Evolutionary conservation across 257 asterid genomes (phyloP).

Genomic region (Vinca minor): DNA sequence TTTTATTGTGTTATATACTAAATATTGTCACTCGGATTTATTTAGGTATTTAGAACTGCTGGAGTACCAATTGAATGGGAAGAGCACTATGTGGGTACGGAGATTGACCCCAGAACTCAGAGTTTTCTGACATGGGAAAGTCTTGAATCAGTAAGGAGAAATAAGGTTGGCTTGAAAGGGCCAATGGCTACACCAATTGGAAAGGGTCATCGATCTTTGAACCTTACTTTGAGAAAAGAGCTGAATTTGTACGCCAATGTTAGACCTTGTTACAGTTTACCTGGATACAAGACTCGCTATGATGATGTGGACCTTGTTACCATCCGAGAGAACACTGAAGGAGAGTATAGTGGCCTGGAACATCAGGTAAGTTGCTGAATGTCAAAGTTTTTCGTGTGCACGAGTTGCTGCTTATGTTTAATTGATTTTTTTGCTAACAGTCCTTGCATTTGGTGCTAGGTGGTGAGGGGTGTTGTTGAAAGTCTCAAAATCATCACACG

Average conservation of each 20-base stretch:
- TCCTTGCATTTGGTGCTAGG: slow-evolving; percentile 38
- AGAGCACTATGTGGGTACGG: slow-evolving; percentile 80
- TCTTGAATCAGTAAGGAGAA: slow-evolving; percentile 79
- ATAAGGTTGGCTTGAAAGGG: slow-evolving; percentile 87
- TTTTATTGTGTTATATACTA: neutral
- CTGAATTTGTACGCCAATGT: slow-evolving; percentile 90
- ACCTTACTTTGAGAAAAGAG: slow-evolving; percentile 93
- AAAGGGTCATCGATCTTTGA: slow-evolving; percentile 91
- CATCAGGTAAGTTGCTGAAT: slow-evolving; percentile 31
- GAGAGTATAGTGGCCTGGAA: slow-evolving; percentile 52
- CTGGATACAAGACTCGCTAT: slow-evolving; percentile 89
- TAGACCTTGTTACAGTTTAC: slow-evolving; percentile 90
- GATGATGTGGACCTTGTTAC: slow-evolving; percentile 87
- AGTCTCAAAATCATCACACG: slow-evolving; percentile 94
- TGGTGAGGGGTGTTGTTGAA: slow-evolving; percentile 97
- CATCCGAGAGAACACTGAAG: slow-evolving; percentile 49
- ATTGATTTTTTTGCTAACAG: neutral
- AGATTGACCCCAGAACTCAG: slow-evolving; percentile 88
- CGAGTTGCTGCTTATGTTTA: no score
- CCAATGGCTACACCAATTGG: slow-evolving; percentile 99
- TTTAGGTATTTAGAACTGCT: slow-evolving; percentile 68
- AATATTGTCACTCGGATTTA: slow-evolving; percentile 8
- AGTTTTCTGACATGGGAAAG: slow-evolving; percentile 97
- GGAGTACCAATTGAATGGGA: slow-evolving; percentile 97
- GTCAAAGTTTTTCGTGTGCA: no score